Percentiles rank a stretch among this genome's conserved stretches.
These are phyloP conservation scores for Gaultheria prostrata DNA, from an alignment of 148 eudicot species.

Conservation along the genomic window DNA sequence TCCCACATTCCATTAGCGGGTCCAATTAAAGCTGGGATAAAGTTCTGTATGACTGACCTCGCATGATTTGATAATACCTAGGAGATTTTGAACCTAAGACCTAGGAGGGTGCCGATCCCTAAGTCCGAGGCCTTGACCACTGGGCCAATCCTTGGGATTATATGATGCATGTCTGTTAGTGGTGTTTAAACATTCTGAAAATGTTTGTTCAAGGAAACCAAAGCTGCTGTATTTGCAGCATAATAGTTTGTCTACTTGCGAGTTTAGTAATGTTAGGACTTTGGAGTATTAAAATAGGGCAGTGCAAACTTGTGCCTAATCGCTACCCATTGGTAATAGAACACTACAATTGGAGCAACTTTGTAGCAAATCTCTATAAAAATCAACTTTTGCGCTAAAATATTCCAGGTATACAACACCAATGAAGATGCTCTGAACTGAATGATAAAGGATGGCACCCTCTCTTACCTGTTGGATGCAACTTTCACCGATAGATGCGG, in stretches of 20 bases:
- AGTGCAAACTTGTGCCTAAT: neutral
- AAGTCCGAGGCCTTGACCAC: too few relatives aligned
- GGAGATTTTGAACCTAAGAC: too few relatives aligned
- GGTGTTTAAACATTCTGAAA: neutral
- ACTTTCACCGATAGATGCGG: neutral
- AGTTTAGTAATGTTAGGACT: neutral
- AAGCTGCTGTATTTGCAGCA: neutral
- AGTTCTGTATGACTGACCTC: too few relatives aligned
- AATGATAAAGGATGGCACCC: neutral
- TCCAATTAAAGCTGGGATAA: too few relatives aligned
- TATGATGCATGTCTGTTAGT: neutral
- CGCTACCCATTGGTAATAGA: neutral
- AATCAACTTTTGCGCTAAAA: neutral
- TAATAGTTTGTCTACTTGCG: neutral
- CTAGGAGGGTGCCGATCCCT: too few relatives aligned
- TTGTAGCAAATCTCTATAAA: neutral
- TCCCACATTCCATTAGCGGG: too few relatives aligned
- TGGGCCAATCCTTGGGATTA: neutral
- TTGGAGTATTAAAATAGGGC: neutral
- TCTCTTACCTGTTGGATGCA: neutral
- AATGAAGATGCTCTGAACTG: neutral
- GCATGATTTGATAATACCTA: too few relatives aligned
- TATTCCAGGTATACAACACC: too few relatives aligned
- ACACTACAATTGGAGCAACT: neutral
- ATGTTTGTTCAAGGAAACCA: conserved; percentile 3